A percentile compares a stretch with the other conserved stretches of the same genome.
Evolutionary conservation across 2,329 filamentous ascomycete species (phyloP).

Genomic region (Aspergillus floridensis): DNA sequence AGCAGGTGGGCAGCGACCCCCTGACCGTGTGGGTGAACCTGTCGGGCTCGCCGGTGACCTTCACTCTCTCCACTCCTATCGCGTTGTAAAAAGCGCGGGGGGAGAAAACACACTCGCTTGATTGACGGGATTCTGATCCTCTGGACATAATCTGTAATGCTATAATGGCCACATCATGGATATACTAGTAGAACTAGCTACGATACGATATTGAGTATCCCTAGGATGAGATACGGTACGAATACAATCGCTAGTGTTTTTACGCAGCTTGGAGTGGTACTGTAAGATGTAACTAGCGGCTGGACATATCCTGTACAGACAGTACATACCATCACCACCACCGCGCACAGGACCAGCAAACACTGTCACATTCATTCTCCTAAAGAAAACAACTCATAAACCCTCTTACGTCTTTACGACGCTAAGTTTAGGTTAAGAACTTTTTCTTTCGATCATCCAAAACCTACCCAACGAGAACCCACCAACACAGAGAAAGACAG

Average conservation of each 20-base stretch:
- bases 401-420: neutral
- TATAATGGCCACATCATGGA: slow-evolving; percentile 1
- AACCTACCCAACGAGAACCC: neutral
- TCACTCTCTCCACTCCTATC: slow-evolving; percentile 43
- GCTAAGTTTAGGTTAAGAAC: neutral
- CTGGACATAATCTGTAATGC: slow-evolving; percentile 3
- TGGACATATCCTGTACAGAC: neutral
- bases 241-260: neutral
- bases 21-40: slow-evolving; percentile 52
- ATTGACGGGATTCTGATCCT: neutral
- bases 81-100: slow-evolving; percentile 22
- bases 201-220: neutral
- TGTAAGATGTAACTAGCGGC: too few relatives aligned
- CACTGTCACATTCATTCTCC: too few relatives aligned
- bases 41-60: slow-evolving; percentile 45
- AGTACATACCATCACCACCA: neutral
- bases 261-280: too few relatives aligned
- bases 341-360: neutral
- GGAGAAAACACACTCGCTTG: neutral
- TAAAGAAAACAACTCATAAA: neutral
- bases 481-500: neutral
- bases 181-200: neutral
- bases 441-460: neutral
- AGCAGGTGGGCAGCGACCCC: slow-evolving; percentile 56
- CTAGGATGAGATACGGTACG: neutral